Base-by-base conservation (phyloP, 2,329 filamentous ascomycete genomes). In the Cadophora sp. region DNA sequence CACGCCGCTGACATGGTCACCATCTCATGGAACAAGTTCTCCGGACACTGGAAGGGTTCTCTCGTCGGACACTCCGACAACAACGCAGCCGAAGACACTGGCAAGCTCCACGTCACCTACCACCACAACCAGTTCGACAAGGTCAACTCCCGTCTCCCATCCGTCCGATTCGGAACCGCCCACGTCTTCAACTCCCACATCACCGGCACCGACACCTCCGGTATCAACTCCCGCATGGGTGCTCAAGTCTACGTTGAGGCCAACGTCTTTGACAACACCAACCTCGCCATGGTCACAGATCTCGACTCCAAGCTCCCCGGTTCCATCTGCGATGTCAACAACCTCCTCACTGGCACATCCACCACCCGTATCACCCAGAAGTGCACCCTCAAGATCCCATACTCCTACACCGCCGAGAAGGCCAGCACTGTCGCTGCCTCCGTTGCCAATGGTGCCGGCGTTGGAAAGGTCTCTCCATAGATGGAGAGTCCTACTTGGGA, bases 21-120 rank as follows among this genome's bases (percentile, higher is more conserved):
- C n/a, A 30, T 65, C 24, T 60, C 55, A n/a, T 65, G 63, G 63
- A 65, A 59, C 55, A 65, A 59, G 36, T 65, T 65, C 56, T 24
- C 36, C 14, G 55, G 47, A n/a, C 63, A 65, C 45, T 65, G 63
- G 63, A 65, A 65, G 56, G 63, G 53, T 2, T 60, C 55, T 18
- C 47, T 65, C 8, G 36, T 65, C 13, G 63, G 63, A 22, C 63
- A 65, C 55, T 65, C 63, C 11, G 63, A 65, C 63, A 60, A 50
- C 45, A 65, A 65, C 33, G 43, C 55, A 20, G 63, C 56, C 14
- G 55, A 65, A 22, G 63, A 65, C 24, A 65, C 63, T 16, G 63
- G 63, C 0, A 65, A 60, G 45, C 56, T 65, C 18, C 63, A 65
- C 33, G 55, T 65, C 47, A 65, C 63, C 33, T 65, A 65, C 33